These are phyloP conservation scores for Linum trigynum DNA, from an alignment of 345 rosid genomes.

Conservation along the genomic window DNA sequence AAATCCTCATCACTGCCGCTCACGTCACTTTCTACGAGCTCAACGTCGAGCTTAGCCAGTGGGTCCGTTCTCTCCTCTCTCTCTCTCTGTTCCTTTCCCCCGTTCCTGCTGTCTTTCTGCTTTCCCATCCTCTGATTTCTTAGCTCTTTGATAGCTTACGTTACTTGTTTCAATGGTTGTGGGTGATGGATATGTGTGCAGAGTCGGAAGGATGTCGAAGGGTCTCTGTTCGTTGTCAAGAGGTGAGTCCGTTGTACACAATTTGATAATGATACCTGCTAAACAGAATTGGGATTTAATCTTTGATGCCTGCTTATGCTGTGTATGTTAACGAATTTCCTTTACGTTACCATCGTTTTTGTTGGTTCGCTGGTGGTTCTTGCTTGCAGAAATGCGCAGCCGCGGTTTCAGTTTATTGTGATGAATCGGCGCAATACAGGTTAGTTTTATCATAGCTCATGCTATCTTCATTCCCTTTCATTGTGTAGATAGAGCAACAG, in stretches of 20 bases:
- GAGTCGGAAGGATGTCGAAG: conserved; percentile 97
- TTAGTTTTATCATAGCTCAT: conserved; percentile 12
- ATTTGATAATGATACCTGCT: background rate
- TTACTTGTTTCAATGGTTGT: too few relatives aligned
- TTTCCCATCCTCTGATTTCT: background rate
- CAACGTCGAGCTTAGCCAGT: conserved; percentile 73
- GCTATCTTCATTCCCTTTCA: background rate
- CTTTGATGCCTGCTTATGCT: background rate
- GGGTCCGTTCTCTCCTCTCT: conserved; percentile 32
- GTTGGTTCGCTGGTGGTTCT: background rate
- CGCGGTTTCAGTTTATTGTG: conserved; percentile 94
- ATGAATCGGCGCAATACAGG: conserved; percentile 95
- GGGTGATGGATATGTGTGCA: conserved; percentile 15
- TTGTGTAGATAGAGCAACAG: background rate
- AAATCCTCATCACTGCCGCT: conserved; percentile 89
- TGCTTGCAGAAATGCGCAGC: conserved; percentile 59
- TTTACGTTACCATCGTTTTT: background rate
- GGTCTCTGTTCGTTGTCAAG: conserved; percentile 89
- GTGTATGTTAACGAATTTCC: background rate
- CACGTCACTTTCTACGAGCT: conserved; percentile 94
- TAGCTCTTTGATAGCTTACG: background rate
- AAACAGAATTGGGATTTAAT: background rate
- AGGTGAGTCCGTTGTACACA: conserved; percentile 29
- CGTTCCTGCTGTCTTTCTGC: background rate
- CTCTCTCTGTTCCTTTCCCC: too few relatives aligned